These are phyloP conservation scores for Petunia secreta DNA, from an alignment of 257 asterid genomes.

Conservation along the genomic window DNA sequence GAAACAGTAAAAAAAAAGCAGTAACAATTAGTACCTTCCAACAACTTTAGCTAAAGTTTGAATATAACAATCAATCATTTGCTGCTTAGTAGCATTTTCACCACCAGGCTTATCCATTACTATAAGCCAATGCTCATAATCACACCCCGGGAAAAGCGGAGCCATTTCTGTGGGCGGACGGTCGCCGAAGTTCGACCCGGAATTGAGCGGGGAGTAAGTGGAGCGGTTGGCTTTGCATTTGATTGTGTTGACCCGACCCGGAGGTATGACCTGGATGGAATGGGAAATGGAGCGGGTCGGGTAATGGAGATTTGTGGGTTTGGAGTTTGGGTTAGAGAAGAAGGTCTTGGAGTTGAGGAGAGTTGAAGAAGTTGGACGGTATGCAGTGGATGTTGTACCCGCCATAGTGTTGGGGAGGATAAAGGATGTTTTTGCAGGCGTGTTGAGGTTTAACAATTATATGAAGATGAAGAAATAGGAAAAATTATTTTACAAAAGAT, in stretches of 20 bases:
- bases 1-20: background rate
- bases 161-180: constrained; percentile 96
- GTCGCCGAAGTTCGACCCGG: constrained; percentile 77
- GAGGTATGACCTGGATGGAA: constrained; percentile 31
- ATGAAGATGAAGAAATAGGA: too few relatives aligned
- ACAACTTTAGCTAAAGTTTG: constrained; percentile 77
- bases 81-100: constrained; percentile 83
- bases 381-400: constrained; percentile 55
- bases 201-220: constrained; percentile 78
- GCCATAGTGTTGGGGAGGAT: constrained; percentile 1
- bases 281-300: constrained; percentile 40
- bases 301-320: constrained; percentile 49
- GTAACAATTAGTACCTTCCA: constrained; percentile 58
- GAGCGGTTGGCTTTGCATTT: constrained; percentile 74
- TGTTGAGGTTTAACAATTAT: too few relatives aligned
- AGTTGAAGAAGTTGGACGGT: constrained; percentile 51
- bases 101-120: constrained; percentile 98
- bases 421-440: background rate
- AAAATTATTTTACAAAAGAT: too few relatives aligned
- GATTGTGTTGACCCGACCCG: constrained; percentile 48
- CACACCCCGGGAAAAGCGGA: constrained; percentile 93
- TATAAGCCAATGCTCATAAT: constrained; percentile 95
- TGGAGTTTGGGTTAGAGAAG: constrained; percentile 49
- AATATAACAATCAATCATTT: constrained; percentile 85
- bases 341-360: constrained; percentile 47